A percentile compares a stretch with the other conserved stretches of the same genome.
These are phyloP conservation scores for Leucocoprinus birnbaumii DNA, from an alignment of 768 basidiomycete genomes.

Conservation along the genomic window DNA sequence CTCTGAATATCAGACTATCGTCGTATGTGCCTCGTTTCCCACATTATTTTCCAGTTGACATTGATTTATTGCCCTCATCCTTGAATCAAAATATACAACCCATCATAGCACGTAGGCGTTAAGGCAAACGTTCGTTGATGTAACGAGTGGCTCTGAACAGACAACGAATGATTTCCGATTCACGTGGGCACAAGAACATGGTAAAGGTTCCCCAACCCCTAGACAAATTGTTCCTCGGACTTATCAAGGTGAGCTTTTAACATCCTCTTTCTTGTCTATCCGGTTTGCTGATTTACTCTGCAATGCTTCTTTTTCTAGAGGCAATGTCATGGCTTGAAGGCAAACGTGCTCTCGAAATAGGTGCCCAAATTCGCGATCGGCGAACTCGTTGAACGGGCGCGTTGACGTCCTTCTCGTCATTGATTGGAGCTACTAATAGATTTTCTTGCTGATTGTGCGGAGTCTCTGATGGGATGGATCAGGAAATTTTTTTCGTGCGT, in stretches of 20 bases:
- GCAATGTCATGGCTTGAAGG: conserved; percentile 87
- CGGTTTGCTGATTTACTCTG: not conserved
- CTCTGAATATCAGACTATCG: conserved; percentile 48
- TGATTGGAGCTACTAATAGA: too few species aligned
- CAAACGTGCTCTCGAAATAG: conserved; percentile 65
- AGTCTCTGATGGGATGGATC: too few species aligned
- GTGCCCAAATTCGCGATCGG: conserved; percentile 51
- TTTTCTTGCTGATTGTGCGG: too few species aligned
- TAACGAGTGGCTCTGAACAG: conserved; percentile 58
- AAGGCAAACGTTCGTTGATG: conserved; percentile 71
- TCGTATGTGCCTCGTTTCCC: conserved; percentile 46
- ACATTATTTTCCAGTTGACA: not conserved
- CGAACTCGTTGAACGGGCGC: not conserved
- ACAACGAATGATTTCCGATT: conserved; percentile 78
- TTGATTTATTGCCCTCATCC: not conserved
- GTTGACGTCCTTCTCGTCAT: too few species aligned
- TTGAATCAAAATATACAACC: not conserved
- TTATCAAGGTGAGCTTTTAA: conserved; percentile 51
- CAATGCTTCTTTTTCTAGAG: conserved; percentile 40
- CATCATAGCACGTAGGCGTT: conserved; percentile 69
- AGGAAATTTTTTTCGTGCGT: too few species aligned
- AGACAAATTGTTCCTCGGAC: conserved; percentile 64
- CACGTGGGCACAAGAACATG: conserved; percentile 56
- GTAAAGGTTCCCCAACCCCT: conserved; percentile 26
- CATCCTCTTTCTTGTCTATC: not conserved